A percentile compares a stretch with the other conserved stretches of the same genome.
Evolutionary conservation across 164 flowering plant genomes (phyloP).

Genomic region (Vitis rotundifolia): DNA sequence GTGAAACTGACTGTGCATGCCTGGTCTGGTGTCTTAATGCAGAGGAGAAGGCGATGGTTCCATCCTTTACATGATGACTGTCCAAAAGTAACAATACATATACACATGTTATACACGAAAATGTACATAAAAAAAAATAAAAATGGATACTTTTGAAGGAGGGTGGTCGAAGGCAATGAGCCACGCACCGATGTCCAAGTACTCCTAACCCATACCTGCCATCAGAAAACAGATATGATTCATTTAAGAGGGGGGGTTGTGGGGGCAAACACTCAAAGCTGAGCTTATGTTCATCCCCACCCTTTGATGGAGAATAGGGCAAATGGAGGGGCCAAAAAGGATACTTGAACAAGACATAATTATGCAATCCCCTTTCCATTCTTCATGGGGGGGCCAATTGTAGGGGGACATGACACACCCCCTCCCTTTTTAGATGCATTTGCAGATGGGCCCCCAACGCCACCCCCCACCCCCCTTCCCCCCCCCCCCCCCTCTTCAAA

Average conservation of each 20-base stretch:
- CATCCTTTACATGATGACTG: not conserved
- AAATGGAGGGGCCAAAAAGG: constrained; percentile 30
- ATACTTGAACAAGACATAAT: constrained; percentile 44
- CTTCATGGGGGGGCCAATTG: constrained; percentile 35
- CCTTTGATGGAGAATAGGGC: constrained; percentile 1
- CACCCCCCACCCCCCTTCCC: constrained; percentile 1
- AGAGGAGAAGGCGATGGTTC: not conserved
- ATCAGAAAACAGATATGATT: constrained; percentile 10
- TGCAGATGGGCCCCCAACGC: constrained; percentile 32
- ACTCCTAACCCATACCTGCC: constrained; percentile 27
- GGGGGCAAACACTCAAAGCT: constrained; percentile 6
- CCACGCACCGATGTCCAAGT: constrained; percentile 21
- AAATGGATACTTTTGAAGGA: not conserved
- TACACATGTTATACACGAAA: not conserved
- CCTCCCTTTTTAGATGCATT: constrained; percentile 40
- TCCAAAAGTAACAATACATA: not conserved
- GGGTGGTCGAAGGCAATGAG: constrained; percentile 7
- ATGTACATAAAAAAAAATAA: not conserved
- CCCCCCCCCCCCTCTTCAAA: not conserved
- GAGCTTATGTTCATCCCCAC: constrained; percentile 11
- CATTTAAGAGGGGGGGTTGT: not conserved
- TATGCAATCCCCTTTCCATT: constrained; percentile 31
- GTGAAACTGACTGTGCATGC: not conserved
- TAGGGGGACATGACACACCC: constrained; percentile 43
- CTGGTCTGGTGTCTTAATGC: not conserved